Base-by-base conservation (phyloP, 1,139 yeast species). In the Geotrichum carabidarum region DNA sequence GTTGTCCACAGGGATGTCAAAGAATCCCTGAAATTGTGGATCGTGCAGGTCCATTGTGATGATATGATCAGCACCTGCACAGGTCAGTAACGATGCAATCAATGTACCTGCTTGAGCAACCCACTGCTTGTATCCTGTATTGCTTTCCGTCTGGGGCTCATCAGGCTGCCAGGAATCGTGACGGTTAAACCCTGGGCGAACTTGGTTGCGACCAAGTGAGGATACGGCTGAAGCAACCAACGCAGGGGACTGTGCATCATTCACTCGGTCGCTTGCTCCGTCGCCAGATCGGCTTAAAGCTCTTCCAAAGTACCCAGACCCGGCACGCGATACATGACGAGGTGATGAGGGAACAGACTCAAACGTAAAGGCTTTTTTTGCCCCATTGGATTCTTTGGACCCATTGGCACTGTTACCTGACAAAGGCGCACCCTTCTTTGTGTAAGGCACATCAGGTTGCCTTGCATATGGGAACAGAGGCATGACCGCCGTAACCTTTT, bases 41-140 rank as follows among this genome's bases (percentile, higher is more conserved):
- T 91, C 99, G 68, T 93, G 99, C 57, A 93, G 77, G 68, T 93
- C 99, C 98, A 93, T 91, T 9, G 99, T 93, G 60, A 93, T 90
- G 59, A 93, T 83, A 65, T 95, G 91, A 71, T 94, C 95, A 1
- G 98, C 96, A 36, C 99, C 99, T 0, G 99, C 95, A 3, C 95
- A 82, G 12, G 90, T 86, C 60, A 93, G 74, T 60, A 93, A 73
- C 65, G 90, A 86, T 44, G 99, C 98, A 59, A 93, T 81, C 59
- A 94, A 75, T 2, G 96, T 89, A 8, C 99, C 99, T 48, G 93
- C 84, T 70, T 91, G 98, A 0, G 97, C 95, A 34, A 91, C 85
- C 98, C 99, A 93, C 64, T 90, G 86, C 67, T 87, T 86, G 71
- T 90, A 88, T 1, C 95, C 95, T 35, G 86, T 75, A 56, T 78